Evolutionary conservation across 2,329 filamentous ascomycete species (phyloP).

Genomic region (Fusarium globosum): DNA sequence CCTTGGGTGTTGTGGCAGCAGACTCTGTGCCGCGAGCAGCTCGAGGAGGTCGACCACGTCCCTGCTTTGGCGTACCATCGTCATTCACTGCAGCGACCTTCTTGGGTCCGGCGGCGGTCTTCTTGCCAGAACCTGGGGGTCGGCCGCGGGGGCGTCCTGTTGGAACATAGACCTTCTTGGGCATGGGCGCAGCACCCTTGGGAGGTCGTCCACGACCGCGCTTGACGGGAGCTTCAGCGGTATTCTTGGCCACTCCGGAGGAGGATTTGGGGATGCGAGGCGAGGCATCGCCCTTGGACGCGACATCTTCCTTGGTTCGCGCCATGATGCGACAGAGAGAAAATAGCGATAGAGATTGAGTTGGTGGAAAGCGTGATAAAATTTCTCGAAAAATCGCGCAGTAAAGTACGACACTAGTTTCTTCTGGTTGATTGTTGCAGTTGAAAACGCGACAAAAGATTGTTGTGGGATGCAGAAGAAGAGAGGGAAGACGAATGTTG

Average conservation of each 20-base stretch:
- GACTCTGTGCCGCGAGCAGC: conserved; percentile 22
- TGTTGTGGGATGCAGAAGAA: conserved; percentile 19
- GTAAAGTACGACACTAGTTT: neutral
- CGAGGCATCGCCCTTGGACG: conserved; percentile 30
- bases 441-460: conserved; percentile 2
- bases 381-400: conserved; percentile 20
- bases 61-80: conserved; percentile 27
- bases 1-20: conserved; percentile 32
- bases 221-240: conserved; percentile 53
- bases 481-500: conserved; percentile 7
- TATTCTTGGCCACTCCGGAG: conserved; percentile 54
- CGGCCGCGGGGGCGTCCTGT: conserved; percentile 61
- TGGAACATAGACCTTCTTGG: conserved; percentile 49
- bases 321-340: conserved; percentile 42
- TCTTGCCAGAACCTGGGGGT: conserved; percentile 56
- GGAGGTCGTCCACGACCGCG: conserved; percentile 56
- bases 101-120: conserved; percentile 22
- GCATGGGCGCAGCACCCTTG: conserved; percentile 46
- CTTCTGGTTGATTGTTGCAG: neutral
- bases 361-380: neutral
- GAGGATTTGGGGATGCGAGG: conserved; percentile 44
- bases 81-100: conserved; percentile 2
- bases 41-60: conserved; percentile 48
- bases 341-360: neutral
- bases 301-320: conserved; percentile 48